These are phyloP conservation scores for Skeletonema costatum DNA, from an alignment of 108 stramenopile species.

Conservation along the genomic window DNA sequence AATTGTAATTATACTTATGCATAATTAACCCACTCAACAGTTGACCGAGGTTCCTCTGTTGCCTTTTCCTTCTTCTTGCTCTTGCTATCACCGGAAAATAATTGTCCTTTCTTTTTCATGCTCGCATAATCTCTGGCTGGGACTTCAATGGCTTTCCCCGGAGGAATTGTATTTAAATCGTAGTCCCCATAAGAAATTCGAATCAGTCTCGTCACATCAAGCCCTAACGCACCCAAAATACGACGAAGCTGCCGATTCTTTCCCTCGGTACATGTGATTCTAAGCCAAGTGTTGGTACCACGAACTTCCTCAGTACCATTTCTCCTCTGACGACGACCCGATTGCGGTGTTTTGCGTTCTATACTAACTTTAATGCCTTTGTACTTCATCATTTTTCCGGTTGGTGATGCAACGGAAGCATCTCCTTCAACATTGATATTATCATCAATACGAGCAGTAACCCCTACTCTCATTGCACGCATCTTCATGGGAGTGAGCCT, in stretches of 20 bases:
- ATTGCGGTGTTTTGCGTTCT: constrained; percentile 35
- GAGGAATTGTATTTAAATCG: constrained; percentile 78
- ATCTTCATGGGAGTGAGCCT: constrained; percentile 57
- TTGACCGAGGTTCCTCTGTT: background rate
- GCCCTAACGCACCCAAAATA: constrained; percentile 61
- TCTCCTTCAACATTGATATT: constrained; percentile 28
- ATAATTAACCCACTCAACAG: constrained; percentile 37
- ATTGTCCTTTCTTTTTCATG: constrained; percentile 55
- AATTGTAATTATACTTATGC: constrained; percentile 4
- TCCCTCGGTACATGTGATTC: constrained; percentile 72
- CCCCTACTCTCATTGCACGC: constrained; percentile 53
- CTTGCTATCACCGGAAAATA: constrained; percentile 15
- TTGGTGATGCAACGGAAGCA: constrained; percentile 6
- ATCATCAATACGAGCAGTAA: constrained; percentile 45
- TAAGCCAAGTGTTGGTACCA: constrained; percentile 72
- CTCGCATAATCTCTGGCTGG: constrained; percentile 50
- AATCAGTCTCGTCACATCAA: constrained; percentile 77
- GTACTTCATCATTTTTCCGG: constrained; percentile 47
- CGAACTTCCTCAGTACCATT: constrained; percentile 9
- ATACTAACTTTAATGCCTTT: constrained; percentile 67
- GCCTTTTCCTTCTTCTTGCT: background rate
- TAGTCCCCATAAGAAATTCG: constrained; percentile 80
- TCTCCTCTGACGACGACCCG: constrained; percentile 1
- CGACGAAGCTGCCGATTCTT: constrained; percentile 85
- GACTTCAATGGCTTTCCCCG: constrained; percentile 73